Conservation (phyloP, 179 eudicot genomes). For the Heliamphora pulchella region DNA sequence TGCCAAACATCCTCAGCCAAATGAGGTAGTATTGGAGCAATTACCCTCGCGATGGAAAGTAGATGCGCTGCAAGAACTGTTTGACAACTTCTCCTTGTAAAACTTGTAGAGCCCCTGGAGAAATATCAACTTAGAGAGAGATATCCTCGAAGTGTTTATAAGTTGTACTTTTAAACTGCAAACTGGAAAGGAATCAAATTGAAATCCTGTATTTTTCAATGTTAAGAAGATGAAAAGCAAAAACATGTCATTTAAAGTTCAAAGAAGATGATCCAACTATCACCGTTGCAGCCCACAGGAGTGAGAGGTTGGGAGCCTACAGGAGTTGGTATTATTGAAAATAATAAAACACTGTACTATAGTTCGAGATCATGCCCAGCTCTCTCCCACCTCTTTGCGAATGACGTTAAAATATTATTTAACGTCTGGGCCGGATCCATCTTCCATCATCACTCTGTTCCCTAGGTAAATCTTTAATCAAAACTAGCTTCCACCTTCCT, state of each 20-base stretch:
- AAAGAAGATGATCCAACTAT: not conserved
- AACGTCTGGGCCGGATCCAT: too few species aligned
- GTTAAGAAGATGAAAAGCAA: not conserved
- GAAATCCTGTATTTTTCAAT: not conserved
- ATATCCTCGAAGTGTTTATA: not conserved
- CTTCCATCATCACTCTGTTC: too few species aligned
- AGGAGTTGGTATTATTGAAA: too few species aligned
- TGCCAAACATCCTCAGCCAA: constrained; percentile 98
- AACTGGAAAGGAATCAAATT: not conserved
- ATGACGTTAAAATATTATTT: too few species aligned
- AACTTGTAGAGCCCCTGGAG: constrained; percentile 69
- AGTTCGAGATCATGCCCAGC: too few species aligned
- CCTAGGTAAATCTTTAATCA: too few species aligned
- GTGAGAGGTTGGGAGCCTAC: too few species aligned
- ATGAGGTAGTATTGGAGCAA: constrained; percentile 96
- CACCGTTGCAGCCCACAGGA: too few species aligned
- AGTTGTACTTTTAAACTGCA: not conserved
- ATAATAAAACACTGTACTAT: too few species aligned
- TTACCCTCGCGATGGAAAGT: constrained; percentile 59
- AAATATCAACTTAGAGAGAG: not conserved
- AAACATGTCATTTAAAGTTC: not conserved
- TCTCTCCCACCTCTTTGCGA: too few species aligned
- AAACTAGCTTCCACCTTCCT: too few species aligned
- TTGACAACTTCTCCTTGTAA: constrained; percentile 88
- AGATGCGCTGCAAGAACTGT: constrained; percentile 93